Evolutionary conservation across 2,329 filamentous ascomycete species (phyloP), one percentile per base, ranked within the genome.

Genomic region (Neurospora sp.): DNA sequence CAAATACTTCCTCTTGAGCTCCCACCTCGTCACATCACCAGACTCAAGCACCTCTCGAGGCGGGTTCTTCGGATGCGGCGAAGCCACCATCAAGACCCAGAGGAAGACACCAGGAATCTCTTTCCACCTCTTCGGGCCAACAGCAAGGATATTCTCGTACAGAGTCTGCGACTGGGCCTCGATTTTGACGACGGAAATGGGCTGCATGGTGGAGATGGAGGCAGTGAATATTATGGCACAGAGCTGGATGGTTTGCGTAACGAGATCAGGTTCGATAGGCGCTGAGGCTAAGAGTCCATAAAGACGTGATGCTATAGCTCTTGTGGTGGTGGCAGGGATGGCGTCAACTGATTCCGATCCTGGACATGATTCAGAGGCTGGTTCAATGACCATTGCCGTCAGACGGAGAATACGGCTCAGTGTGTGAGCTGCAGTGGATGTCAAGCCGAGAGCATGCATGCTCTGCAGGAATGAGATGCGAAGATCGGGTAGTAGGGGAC

Each of bases 31-130:
- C 15, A 43, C 62, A 36, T 13, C 33, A 7, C 43, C 43, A 13
- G 23, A 5, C 9, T 3, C 38, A 13, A 15, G 52, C 58, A 23
- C 39, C 38, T 43, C n/a, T 43, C 15, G 43, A 19, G 13, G 38
- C 36, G 43, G 43, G 62, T 73, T 69, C 33, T 72, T 72, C 6
- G 75, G 72, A 19, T 73, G 77, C 11, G 77, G 76, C 33, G 72
- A 73, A 5, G 74, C 74, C 19, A 76, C 73, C 38, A 78, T 67
- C 69, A 78, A 71, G 38, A 79, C 69, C 77, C 77, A 79, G 28
- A 78, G 70, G 67, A 78, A 79, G 1, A 78, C 74, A 2, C 77
- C 78, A 0, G 77, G 78, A 2, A 76, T 75, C 19, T 69, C 67
- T 68, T 78, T 79, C 78, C 78, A 79, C 3, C 72, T 68, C 17